A percentile compares a stretch with the other conserved stretches of the same genome.
Conservation (phyloP, 2,329 filamentous ascomycete species). For the Fusarium stilboides region DNA sequence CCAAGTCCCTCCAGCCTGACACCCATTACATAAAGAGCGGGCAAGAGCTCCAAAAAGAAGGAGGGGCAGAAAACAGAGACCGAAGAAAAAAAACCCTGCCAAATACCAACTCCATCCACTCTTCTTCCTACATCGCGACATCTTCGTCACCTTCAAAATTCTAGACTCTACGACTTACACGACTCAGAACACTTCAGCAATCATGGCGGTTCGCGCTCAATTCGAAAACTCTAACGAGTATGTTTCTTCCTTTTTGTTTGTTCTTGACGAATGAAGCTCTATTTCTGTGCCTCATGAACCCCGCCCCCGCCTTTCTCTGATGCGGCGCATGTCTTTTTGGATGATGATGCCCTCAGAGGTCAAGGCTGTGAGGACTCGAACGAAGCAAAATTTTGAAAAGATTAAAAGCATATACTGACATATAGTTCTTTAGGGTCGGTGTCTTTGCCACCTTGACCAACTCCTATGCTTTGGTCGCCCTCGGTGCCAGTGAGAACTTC, state of each 20-base stretch:
- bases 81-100: slow-evolving; percentile 35
- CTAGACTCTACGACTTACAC: slow-evolving; percentile 31
- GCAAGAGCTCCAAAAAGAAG: slow-evolving; percentile 35
- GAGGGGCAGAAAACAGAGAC: slow-evolving; percentile 33
- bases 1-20: slow-evolving; percentile 10
- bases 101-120: slow-evolving; percentile 30
- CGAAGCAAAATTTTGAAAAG: background rate
- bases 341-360: background rate
- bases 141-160: slow-evolving; percentile 34
- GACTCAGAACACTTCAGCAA: slow-evolving; percentile 48
- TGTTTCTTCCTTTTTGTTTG: slow-evolving; percentile 53
- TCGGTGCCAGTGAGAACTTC: slow-evolving; percentile 98
- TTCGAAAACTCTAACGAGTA: slow-evolving; percentile 96
- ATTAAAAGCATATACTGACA: slow-evolving; percentile 23
- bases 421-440: slow-evolving; percentile 77
- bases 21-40: slow-evolving; percentile 46
- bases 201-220: slow-evolving; percentile 79
- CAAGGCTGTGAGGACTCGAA: background rate
- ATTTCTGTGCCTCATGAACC: slow-evolving; percentile 28
- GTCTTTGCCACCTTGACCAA: slow-evolving; percentile 98
- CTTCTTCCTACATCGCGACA: slow-evolving; percentile 38
- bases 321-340: slow-evolving; percentile 8
- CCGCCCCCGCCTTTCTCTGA: slow-evolving; percentile 47
- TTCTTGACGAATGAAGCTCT: slow-evolving; percentile 24
- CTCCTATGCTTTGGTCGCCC: slow-evolving; percentile 93